Conservation (phyloP, 2,329 filamentous ascomycete species). For the Pseudocercospora pini-densiflorae region DNA sequence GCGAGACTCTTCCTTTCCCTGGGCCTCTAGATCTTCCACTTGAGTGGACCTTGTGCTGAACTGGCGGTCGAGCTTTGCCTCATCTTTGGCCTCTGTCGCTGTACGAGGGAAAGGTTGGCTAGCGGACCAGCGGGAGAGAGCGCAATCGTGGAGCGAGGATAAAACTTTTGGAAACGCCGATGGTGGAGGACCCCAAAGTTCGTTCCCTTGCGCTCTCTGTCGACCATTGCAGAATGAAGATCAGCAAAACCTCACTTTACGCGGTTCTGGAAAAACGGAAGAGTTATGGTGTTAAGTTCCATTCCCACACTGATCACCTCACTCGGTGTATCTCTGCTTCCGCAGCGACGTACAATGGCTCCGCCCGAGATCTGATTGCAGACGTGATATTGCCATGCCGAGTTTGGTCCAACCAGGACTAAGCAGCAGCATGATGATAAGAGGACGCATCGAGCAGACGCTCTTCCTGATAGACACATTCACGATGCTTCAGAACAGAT, state of each 20-base stretch:
- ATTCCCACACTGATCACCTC: background rate
- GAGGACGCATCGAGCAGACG: background rate
- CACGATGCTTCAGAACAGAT: background rate
- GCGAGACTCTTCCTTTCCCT: background rate
- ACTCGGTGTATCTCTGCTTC: background rate
- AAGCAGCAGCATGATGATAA: background rate
- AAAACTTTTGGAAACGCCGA: too few species aligned
- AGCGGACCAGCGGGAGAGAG: background rate
- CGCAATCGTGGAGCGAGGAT: background rate
- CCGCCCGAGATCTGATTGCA: too few species aligned
- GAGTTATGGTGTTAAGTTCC: background rate
- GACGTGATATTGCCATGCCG: too few species aligned
- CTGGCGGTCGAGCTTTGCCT: background rate
- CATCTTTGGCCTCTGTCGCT: background rate
- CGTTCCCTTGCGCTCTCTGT: background rate
- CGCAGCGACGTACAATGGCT: too few species aligned
- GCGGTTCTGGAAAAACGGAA: background rate
- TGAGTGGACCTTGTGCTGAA: background rate
- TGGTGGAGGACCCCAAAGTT: background rate
- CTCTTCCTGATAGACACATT: background rate
- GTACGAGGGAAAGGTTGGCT: background rate
- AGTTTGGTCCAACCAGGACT: background rate
- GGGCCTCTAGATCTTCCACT: background rate
- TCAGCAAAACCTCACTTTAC: background rate
- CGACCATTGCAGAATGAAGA: background rate